These are phyloP conservation scores for Aspergillus oerlinghausenensis DNA, from an alignment of 2,329 filamentous ascomycete species.

Conservation along the genomic window DNA sequence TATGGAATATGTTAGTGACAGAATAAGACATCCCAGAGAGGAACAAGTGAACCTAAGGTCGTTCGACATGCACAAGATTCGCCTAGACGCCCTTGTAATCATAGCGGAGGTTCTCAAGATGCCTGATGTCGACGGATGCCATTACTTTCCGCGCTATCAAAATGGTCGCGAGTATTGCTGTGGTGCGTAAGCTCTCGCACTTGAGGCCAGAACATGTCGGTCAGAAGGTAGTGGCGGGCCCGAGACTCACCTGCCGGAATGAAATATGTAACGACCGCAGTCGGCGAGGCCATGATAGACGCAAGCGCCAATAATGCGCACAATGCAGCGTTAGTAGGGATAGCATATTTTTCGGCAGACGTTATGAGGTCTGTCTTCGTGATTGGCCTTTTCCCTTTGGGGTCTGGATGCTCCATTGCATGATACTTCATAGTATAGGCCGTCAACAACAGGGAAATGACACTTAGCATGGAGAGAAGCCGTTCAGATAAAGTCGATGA, in stretches of 20 bases:
- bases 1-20: neutral
- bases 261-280: conserved; percentile 27
- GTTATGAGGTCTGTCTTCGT: conserved; percentile 15
- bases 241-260: conserved; percentile 35
- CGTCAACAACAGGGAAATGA: conserved; percentile 35
- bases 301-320: conserved; percentile 28
- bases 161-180: conserved; percentile 32
- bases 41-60: neutral
- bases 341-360: conserved; percentile 19
- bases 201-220: conserved; percentile 12
- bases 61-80: neutral
- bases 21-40: neutral
- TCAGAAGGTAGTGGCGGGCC: neutral
- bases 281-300: conserved; percentile 17
- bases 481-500: conserved; percentile 16
- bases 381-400: conserved; percentile 27
- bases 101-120: conserved; percentile 38
- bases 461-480: conserved; percentile 27
- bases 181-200: conserved; percentile 18
- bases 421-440: conserved; percentile 35
- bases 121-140: conserved; percentile 35
- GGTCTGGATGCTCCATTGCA: conserved; percentile 23
- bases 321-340: conserved; percentile 24
- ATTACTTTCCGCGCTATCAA: conserved; percentile 31
- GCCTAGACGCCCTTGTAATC: conserved; percentile 39